Conservation (phyloP, 108 stramenopile genomes). For the Hondaea fermentalgiana region DNA sequence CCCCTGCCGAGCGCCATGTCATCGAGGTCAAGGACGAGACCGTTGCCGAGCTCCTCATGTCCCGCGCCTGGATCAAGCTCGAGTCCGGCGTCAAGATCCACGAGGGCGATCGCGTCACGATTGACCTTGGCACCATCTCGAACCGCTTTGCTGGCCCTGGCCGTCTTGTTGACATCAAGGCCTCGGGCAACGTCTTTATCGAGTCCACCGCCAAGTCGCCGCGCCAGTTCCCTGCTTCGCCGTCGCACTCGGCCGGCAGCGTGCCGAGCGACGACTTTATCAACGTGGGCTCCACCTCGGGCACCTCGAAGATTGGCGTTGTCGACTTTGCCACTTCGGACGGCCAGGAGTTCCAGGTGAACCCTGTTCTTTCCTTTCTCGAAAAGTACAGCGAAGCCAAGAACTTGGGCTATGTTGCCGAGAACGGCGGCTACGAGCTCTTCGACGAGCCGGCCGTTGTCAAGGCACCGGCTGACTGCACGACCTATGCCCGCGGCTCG, state of each 20-base stretch:
- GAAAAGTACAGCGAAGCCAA: neutral
- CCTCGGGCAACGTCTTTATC: neutral
- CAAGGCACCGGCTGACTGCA: neutral
- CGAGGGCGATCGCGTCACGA: neutral
- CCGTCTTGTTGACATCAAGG: neutral
- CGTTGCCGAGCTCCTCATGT: neutral
- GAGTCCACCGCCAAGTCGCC: neutral
- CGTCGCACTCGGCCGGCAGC: neutral
- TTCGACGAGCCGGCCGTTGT: neutral
- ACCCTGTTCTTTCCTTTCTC: neutral
- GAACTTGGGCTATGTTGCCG: neutral
- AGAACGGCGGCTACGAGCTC: conserved; percentile 11
- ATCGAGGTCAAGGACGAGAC: neutral
- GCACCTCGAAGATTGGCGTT: neutral
- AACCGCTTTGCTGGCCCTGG: neutral
- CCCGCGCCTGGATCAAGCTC: neutral
- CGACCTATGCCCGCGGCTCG: neutral
- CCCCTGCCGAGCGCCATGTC: neutral
- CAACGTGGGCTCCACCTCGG: neutral
- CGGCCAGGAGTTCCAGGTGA: neutral
- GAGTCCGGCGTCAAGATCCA: neutral
- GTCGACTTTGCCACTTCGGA: neutral
- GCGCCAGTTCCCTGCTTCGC: neutral
- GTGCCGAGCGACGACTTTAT: neutral
- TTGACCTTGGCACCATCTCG: neutral